These are phyloP conservation scores for Populus trichocarpa DNA, from an alignment of 441 rosid species.

Conservation along the genomic window DNA sequence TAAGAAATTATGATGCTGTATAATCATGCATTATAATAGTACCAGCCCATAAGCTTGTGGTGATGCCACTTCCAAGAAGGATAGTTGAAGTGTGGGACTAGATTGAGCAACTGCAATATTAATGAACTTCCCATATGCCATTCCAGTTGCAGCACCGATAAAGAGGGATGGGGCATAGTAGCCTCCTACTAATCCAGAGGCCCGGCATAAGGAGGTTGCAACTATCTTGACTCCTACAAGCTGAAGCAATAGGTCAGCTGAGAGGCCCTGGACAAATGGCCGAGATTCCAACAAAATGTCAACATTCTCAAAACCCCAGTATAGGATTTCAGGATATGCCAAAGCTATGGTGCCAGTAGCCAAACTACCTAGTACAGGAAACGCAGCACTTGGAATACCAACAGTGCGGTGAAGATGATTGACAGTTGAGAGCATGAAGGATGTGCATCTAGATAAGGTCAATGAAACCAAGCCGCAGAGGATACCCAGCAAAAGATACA, in stretches of 20 bases:
- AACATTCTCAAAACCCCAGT: slow-evolving; percentile 96
- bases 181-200: slow-evolving; percentile 93
- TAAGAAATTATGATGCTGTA: not conserved
- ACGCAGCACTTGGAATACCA: slow-evolving; percentile 67
- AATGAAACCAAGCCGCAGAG: slow-evolving; percentile 79
- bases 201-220: slow-evolving; percentile 91
- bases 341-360: slow-evolving; percentile 67
- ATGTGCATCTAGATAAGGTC: slow-evolving; percentile 73
- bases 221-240: slow-evolving; percentile 77
- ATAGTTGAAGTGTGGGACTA: slow-evolving; percentile 46
- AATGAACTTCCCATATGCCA: slow-evolving; percentile 89
- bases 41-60: slow-evolving; percentile 99
- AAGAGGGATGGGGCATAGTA: slow-evolving; percentile 95
- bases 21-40: slow-evolving; percentile 27
- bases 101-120: slow-evolving; percentile 56
- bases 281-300: slow-evolving; percentile 86
- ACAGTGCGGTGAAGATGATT: slow-evolving; percentile 54
- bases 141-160: slow-evolving; percentile 97
- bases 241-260: slow-evolving; percentile 79
- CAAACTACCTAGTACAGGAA: slow-evolving; percentile 75
- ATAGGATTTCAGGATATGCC: slow-evolving; percentile 85
- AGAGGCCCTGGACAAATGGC: slow-evolving; percentile 75
- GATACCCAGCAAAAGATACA: slow-evolving; percentile 79
- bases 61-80: slow-evolving; percentile 84
- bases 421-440: slow-evolving; percentile 48